phyloP scores from a whole-genome alignment of 352 stramenopile genomes.

The Phytopythium boreale region DNA sequence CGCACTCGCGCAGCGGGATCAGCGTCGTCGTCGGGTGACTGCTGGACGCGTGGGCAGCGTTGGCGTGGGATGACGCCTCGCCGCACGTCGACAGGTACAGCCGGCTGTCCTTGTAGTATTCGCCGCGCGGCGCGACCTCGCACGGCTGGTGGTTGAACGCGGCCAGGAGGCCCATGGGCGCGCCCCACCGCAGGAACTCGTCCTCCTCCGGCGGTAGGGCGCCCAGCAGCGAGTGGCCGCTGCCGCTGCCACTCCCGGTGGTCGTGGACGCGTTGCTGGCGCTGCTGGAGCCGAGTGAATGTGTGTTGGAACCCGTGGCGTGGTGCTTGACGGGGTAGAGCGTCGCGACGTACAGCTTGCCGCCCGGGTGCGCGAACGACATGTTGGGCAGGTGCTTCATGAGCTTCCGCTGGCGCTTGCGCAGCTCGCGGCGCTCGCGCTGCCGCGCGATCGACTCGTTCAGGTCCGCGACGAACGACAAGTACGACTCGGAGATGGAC shows the following conservation, averaged over 20 bases:
- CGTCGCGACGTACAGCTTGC: slow-evolving; percentile 61
- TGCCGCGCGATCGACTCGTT: slow-evolving; percentile 39
- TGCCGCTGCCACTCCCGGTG: slow-evolving; percentile 20
- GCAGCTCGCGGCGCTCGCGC: slow-evolving; percentile 45
- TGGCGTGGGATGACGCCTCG: background rate
- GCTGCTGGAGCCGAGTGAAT: background rate
- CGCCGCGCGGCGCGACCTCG: slow-evolving; percentile 48
- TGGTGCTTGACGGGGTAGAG: slow-evolving; percentile 41
- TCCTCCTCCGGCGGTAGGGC: slow-evolving; percentile 10
- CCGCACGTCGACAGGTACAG: slow-evolving; percentile 61
- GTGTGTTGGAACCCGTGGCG: background rate
- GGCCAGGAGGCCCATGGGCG: slow-evolving; percentile 57
- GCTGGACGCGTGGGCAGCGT: too few relatives aligned
- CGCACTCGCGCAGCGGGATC: slow-evolving; percentile 62
- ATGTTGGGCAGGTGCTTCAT: slow-evolving; percentile 79
- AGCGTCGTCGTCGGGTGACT: slow-evolving; percentile 32
- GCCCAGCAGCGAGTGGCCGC: slow-evolving; percentile 18
- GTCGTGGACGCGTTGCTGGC: background rate
- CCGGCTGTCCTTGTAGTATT: slow-evolving; percentile 79
- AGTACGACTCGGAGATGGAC: slow-evolving; percentile 42
- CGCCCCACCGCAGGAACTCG: slow-evolving; percentile 56
- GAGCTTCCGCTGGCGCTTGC: slow-evolving; percentile 41
- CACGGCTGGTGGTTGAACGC: slow-evolving; percentile 52
- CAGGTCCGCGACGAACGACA: slow-evolving; percentile 36
- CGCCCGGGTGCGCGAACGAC: slow-evolving; percentile 52